Evolutionary conservation across 179 eudicot species (phyloP).

Genomic region (Actinidia arguta): DNA sequence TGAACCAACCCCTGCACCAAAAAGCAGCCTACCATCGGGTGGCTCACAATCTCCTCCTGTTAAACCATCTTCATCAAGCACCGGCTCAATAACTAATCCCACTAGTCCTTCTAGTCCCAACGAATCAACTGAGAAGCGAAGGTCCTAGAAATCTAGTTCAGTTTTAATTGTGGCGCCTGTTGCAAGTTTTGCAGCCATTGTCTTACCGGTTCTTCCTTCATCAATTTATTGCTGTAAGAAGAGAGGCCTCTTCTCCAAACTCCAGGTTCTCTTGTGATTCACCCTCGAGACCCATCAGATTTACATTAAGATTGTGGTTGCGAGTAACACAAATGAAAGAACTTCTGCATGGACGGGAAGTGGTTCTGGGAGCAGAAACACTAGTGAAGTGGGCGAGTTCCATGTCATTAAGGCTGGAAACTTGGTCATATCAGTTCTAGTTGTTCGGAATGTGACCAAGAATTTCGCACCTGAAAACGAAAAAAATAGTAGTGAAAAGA

Average conservation of each 20-base stretch:
- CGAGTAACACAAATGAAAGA: conserved; percentile 44
- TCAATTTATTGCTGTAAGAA: conserved; percentile 55
- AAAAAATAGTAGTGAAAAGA: conserved; percentile 89
- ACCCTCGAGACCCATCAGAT: conserved; percentile 73
- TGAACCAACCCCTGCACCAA: conserved; percentile 28
- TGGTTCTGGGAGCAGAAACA: conserved; percentile 65
- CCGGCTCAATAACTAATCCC: not conserved
- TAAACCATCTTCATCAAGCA: conserved; percentile 16
- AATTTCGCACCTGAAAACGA: conserved; percentile 81
- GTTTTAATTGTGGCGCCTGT: conserved; percentile 55
- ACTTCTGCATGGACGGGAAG: conserved; percentile 45
- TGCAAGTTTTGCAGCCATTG: conserved; percentile 51
- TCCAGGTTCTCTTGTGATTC: conserved; percentile 68
- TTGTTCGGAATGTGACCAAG: conserved; percentile 84
- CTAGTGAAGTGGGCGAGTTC: conserved; percentile 51
- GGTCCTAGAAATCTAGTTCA: conserved; percentile 43
- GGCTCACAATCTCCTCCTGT: conserved; percentile 30
- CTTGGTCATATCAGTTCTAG: conserved; percentile 86
- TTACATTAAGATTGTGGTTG: conserved; percentile 74
- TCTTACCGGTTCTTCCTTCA: conserved; percentile 55
- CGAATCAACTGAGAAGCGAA: conserved; percentile 17
- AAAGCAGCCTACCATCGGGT: conserved; percentile 31
- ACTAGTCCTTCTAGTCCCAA: conserved; percentile 11
- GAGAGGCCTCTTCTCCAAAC: conserved; percentile 41
- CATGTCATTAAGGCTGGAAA: conserved; percentile 88